Evolutionary conservation across 1,284 basidiomycete species (phyloP).

Genomic region (Golubevia pallescens): DNA sequence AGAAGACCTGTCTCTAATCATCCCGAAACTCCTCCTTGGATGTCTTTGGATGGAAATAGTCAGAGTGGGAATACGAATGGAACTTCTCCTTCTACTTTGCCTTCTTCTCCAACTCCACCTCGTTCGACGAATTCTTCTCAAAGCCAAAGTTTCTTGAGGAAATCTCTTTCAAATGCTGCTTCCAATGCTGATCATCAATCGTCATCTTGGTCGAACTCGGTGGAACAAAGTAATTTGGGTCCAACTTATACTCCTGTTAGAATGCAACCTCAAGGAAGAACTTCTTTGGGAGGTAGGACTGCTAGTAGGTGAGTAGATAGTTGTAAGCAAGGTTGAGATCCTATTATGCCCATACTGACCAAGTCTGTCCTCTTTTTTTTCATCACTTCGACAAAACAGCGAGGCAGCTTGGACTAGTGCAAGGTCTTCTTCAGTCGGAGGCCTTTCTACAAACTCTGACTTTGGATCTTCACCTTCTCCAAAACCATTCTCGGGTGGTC

Average conservation of each 20-base stretch:
- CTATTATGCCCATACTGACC: not conserved
- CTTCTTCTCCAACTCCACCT: slow-evolving; percentile 21
- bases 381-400: slow-evolving; percentile 3
- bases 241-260: slow-evolving; percentile 34
- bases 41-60: slow-evolving; percentile 11
- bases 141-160: not conserved
- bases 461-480: not conserved
- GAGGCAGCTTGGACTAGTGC: slow-evolving; percentile 3
- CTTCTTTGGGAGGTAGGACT: too few relatives aligned
- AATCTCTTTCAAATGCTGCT: slow-evolving; percentile 3
- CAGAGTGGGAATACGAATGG: not conserved
- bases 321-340: too few relatives aligned
- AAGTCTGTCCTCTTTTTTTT: slow-evolving; percentile 1
- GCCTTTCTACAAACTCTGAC: not conserved
- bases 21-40: not conserved
- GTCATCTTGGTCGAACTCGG: slow-evolving; percentile 11
- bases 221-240: slow-evolving; percentile 19
- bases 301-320: too few relatives aligned
- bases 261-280: slow-evolving; percentile 10
- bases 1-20: not conserved
- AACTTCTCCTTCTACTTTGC: slow-evolving; percentile 14
- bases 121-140: not conserved
- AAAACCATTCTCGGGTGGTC: not conserved
- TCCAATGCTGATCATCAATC: too few relatives aligned
- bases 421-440: slow-evolving; percentile 5